phyloP scores from a whole-genome alignment of 1,139 yeast species.

The Yamadazyma sp. region DNA sequence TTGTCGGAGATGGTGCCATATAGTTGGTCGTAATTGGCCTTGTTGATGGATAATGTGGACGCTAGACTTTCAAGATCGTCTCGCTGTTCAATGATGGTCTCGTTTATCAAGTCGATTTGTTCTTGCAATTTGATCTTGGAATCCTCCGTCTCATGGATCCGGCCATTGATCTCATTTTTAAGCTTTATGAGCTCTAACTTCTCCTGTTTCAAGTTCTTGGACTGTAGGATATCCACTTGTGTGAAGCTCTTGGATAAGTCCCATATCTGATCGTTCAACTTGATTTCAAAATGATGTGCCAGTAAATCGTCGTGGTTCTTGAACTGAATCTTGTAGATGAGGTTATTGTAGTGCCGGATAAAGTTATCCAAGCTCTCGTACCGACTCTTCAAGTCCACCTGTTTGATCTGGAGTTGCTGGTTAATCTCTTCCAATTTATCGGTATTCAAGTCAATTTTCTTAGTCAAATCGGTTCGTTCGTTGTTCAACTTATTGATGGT shows the following conservation, averaged over 20 bases:
- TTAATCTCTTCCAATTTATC: slow-evolving; percentile 38
- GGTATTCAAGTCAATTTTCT: slow-evolving; percentile 52
- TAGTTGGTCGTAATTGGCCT: slow-evolving; percentile 57
- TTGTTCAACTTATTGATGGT: slow-evolving; percentile 62
- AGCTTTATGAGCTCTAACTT: slow-evolving; percentile 42
- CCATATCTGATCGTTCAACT: slow-evolving; percentile 25
- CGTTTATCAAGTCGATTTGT: slow-evolving; percentile 54
- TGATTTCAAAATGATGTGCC: slow-evolving; percentile 27
- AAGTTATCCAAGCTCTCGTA: slow-evolving; percentile 52
- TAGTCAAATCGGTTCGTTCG: slow-evolving; percentile 60
- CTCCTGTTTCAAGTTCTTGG: slow-evolving; percentile 36
- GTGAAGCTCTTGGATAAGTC: slow-evolving; percentile 24
- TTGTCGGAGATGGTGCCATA: slow-evolving; percentile 58
- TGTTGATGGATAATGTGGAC: slow-evolving; percentile 52
- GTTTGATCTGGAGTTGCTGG: slow-evolving; percentile 43
- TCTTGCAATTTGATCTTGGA: slow-evolving; percentile 62
- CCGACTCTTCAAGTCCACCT: slow-evolving; percentile 46
- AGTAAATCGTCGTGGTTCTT: slow-evolving; percentile 8
- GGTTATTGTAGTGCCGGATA: slow-evolving; percentile 55
- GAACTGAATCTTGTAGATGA: slow-evolving; percentile 46
- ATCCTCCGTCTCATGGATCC: slow-evolving; percentile 56
- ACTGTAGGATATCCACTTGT: slow-evolving; percentile 28
- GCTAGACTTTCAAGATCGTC: slow-evolving; percentile 62
- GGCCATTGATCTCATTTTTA: slow-evolving; percentile 47
- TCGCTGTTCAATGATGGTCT: slow-evolving; percentile 54